Percentiles rank a stretch among this genome's conserved stretches.
phyloP scores from a whole-genome alignment of 2,329 filamentous ascomycete genomes.

The Penicillium sp. region DNA sequence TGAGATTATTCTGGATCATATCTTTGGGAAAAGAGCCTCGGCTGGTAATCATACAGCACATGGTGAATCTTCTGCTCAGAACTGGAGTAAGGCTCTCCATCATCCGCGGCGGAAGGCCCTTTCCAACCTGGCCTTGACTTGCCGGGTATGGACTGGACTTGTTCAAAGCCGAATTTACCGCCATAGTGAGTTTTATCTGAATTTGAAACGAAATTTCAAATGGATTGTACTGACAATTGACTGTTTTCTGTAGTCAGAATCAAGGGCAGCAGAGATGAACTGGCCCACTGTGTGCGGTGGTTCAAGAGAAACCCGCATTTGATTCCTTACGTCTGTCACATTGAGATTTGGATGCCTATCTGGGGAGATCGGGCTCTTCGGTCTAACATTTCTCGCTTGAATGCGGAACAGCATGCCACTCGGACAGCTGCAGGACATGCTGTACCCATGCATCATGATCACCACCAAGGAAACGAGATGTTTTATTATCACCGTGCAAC shows the following conservation, averaged over 20 bases:
- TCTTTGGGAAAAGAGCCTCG: slow-evolving; percentile 68
- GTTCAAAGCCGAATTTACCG: slow-evolving; percentile 73
- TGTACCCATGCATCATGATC: background rate
- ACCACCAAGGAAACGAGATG: slow-evolving; percentile 4
- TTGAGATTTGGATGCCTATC: slow-evolving; percentile 76
- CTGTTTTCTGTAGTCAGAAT: slow-evolving; percentile 60
- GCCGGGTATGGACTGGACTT: slow-evolving; percentile 61
- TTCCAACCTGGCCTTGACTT: slow-evolving; percentile 63
- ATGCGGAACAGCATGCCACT: background rate
- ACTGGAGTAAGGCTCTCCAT: slow-evolving; percentile 64
- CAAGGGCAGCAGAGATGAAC: slow-evolving; percentile 65
- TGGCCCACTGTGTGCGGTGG: slow-evolving; percentile 61
- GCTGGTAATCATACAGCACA: slow-evolving; percentile 50
- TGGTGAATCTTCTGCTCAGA: slow-evolving; percentile 54
- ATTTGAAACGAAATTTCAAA: too few species aligned
- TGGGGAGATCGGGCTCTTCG: slow-evolving; percentile 58
- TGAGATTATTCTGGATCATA: slow-evolving; percentile 68
- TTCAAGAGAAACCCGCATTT: slow-evolving; percentile 62
- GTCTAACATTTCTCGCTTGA: slow-evolving; percentile 34
- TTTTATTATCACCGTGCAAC: slow-evolving; percentile 37
- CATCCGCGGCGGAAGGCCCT: slow-evolving; percentile 67
- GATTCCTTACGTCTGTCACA: slow-evolving; percentile 64
- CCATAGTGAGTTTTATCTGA: slow-evolving; percentile 49
- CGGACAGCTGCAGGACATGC: background rate
- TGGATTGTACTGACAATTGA: background rate